phyloP scores from a whole-genome alignment of 2,329 filamentous ascomycete species.

The Tolypocladium pustulatum region DNA sequence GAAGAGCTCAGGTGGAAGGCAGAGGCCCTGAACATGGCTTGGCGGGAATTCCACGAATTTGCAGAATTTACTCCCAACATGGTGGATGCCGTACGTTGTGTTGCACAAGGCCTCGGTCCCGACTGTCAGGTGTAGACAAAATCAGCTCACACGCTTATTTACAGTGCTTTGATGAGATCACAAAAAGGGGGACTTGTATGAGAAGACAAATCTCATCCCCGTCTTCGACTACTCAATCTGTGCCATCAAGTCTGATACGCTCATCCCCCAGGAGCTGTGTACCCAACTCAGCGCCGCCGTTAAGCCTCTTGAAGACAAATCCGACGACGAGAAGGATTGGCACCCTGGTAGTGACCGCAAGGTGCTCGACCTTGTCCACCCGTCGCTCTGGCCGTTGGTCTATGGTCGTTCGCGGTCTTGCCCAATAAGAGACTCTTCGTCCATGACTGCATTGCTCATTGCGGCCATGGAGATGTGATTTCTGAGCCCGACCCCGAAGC shows the following conservation, averaged over 20 bases:
- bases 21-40: background rate
- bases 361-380: conserved; percentile 53
- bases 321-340: conserved; percentile 43
- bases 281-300: conserved; percentile 32
- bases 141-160: background rate
- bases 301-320: conserved; percentile 37
- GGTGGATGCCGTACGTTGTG: background rate
- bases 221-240: conserved; percentile 19
- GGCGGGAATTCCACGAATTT: background rate
- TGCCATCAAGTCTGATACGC: conserved; percentile 24
- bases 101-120: background rate
- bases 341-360: conserved; percentile 45
- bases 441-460: conserved; percentile 20
- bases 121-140: too few species aligned
- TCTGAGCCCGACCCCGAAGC: conserved; percentile 5
- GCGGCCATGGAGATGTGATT: conserved; percentile 20
- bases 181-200: conserved; percentile 20
- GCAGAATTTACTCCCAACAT: background rate
- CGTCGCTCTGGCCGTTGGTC: conserved; percentile 51
- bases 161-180: conserved; percentile 22
- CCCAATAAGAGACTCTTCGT: conserved; percentile 22
- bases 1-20: background rate
- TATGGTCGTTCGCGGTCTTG: conserved; percentile 34
- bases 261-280: conserved; percentile 12
- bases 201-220: conserved; percentile 20